Evolutionary conservation across 2,329 filamentous ascomycete genomes (phyloP).

Genomic region (Colletotrichum spinosum): DNA sequence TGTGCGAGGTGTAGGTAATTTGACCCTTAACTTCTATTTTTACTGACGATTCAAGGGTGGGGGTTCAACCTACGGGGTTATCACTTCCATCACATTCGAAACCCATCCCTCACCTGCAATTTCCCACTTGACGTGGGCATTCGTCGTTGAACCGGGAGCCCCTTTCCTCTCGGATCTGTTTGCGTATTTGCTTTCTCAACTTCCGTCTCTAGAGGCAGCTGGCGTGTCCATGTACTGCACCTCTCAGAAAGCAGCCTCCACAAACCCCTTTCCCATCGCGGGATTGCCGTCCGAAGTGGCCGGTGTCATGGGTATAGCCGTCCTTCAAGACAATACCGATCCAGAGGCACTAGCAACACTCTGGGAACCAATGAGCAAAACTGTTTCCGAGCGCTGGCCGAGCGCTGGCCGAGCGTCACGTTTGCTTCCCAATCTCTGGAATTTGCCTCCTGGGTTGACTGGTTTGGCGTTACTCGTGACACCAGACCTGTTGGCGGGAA

Average conservation of each 20-base stretch:
- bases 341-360: constrained; percentile 42
- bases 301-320: constrained; percentile 48
- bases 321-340: constrained; percentile 51
- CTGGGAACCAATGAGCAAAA: constrained; percentile 50
- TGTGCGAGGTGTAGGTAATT: constrained; percentile 61
- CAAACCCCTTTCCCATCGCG: constrained; percentile 51
- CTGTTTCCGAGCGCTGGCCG: constrained; percentile 52
- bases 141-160: constrained; percentile 44
- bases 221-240: constrained; percentile 63
- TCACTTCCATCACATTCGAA: constrained; percentile 67
- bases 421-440: constrained; percentile 37
- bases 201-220: constrained; percentile 60
- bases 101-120: constrained; percentile 58
- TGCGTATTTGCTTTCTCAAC: constrained; percentile 56
- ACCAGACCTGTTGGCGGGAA: constrained; percentile 49
- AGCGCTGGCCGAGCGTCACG: constrained; percentile 48
- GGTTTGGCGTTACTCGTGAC: constrained; percentile 52
- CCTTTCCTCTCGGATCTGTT: constrained; percentile 59
- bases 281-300: constrained; percentile 43
- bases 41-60: constrained; percentile 56
- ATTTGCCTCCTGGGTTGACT: constrained; percentile 49
- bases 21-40: neutral
- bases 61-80: constrained; percentile 70
- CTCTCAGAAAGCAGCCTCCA: constrained; percentile 42
- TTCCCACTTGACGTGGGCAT: constrained; percentile 38